These are phyloP conservation scores for Jaminaea rosea DNA, from an alignment of 1,284 basidiomycete species.

Conservation along the genomic window DNA sequence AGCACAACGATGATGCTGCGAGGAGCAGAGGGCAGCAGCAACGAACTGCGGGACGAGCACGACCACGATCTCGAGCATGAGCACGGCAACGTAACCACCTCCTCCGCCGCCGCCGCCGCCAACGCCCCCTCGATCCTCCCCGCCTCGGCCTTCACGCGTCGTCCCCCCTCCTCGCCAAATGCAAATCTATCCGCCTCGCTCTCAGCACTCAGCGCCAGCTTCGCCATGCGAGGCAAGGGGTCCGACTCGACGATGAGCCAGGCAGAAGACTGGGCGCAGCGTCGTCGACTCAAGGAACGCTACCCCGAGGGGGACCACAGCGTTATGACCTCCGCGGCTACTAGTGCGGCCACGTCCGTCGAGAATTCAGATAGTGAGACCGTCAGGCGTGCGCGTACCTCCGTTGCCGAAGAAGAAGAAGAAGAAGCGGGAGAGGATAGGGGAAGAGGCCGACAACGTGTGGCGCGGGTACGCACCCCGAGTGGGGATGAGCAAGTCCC, in stretches of 20 bases:
- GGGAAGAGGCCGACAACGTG: slow-evolving; percentile 6
- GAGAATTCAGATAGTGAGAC: slow-evolving; percentile 11
- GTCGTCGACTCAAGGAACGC: slow-evolving; percentile 29
- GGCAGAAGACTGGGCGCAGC: slow-evolving; percentile 34
- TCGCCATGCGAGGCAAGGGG: slow-evolving; percentile 36
- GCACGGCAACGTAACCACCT: not conserved
- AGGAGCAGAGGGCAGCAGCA: not conserved
- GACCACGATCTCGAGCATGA: slow-evolving; percentile 7
- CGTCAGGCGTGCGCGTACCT: slow-evolving; percentile 11
- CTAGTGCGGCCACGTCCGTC: slow-evolving; percentile 17
- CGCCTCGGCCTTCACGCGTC: slow-evolving; percentile 20
- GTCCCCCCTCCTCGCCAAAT: slow-evolving; percentile 9
- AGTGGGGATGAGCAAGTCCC: too few relatives aligned
- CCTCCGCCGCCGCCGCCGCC: not conserved
- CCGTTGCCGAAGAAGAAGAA: slow-evolving; percentile 5
- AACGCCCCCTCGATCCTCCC: slow-evolving; percentile 9
- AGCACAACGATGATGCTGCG: slow-evolving; percentile 4
- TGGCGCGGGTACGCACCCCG: too few relatives aligned
- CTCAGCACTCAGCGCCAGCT: slow-evolving; percentile 27
- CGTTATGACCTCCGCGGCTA: slow-evolving; percentile 28
- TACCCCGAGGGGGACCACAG: slow-evolving; percentile 37
- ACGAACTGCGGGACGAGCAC: too few relatives aligned
- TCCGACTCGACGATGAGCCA: slow-evolving; percentile 8
- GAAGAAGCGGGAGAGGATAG: slow-evolving; percentile 7
- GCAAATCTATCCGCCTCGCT: slow-evolving; percentile 15